Conservation (phyloP, 2,329 filamentous ascomycete genomes). For the Nemania sp. region DNA sequence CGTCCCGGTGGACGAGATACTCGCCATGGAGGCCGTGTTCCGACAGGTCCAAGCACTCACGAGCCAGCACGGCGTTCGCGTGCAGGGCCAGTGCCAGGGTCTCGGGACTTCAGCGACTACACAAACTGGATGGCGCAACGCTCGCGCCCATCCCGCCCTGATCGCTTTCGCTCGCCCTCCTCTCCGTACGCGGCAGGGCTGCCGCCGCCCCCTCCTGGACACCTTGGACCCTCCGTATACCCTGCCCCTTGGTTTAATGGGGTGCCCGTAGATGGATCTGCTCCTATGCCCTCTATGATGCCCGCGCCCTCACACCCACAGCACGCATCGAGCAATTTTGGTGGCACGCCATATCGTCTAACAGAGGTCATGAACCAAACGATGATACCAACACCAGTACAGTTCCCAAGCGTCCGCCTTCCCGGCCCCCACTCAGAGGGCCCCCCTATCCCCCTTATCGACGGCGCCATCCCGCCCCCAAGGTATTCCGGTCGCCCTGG, state of each 20-base stretch:
- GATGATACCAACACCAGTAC: neutral
- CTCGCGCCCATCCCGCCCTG: conserved; percentile 8
- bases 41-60: neutral
- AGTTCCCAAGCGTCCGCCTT: neutral
- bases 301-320: conserved; percentile 11
- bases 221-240: conserved; percentile 6
- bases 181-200: conserved; percentile 1
- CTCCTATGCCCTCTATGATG: conserved; percentile 4
- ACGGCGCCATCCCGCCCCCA: neutral
- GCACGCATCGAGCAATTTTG: too few species aligned
- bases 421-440: neutral
- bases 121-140: conserved; percentile 6
- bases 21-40: neutral
- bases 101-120: neutral
- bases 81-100: neutral
- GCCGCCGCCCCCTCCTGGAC: conserved; percentile 14
- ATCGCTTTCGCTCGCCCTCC: conserved; percentile 13
- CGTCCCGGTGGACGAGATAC: conserved; percentile 2
- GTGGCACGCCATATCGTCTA: too few species aligned
- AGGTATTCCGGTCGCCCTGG: neutral
- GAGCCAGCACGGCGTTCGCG: conserved; percentile 10
- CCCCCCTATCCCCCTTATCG: neutral
- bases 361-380: conserved; percentile 3
- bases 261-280: conserved; percentile 6
- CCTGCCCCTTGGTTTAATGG: too few species aligned